Base-by-base conservation (phyloP, 2,329 filamentous ascomycete genomes). In the Alternaria gaisen region DNA sequence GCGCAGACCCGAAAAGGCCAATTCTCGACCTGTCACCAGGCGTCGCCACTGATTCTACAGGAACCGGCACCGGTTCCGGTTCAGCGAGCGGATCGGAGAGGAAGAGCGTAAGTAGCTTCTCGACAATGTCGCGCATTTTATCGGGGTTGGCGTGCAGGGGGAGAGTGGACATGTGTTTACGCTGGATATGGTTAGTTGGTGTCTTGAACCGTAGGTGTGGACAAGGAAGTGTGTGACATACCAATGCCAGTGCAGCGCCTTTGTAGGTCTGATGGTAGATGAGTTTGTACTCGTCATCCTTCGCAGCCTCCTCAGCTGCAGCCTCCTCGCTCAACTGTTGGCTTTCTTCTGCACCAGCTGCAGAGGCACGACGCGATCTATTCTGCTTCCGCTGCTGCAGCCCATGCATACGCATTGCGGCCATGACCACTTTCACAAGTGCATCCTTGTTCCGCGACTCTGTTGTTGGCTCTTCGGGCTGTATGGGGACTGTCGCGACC, bases 251-350 rank as follows among this genome's bases (percentile, higher is more conserved):
- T n/a, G 77, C 78, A 3, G 82, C 80, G 14, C 81, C 81, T 62
- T 83, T 84, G 71, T 80, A 84, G 3, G 80, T 80, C 63, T 85
- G 83, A 58, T 85, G 83, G 56, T 85, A 86, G 26, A 85, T 76
- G 4, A 83, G 67, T 67, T 85, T 86, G 73, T 81, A 85, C 61
- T 85, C 83, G 57, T 84, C 83, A 46, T 84, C 82, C 47, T 77
- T 80, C 1, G 71, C 71, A 2, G 68, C 72, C 43, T 79, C 77
- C 26, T 77, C 75, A 26, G 65, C 64, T 1, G 50, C 59, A 2
- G 61, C 60, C 20, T 70, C 70, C 36, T 72, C 70, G 11, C 38
- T 58, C 6, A 58, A 9, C 12, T 61, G 58, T 40, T 72, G 67
- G 8, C 42, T 53, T 22, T 66, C 44, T 2, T 69, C 66, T 1